These are phyloP conservation scores for Xylariaceae sp. DNA, from an alignment of 2,329 filamentous ascomycete species.

Conservation along the genomic window DNA sequence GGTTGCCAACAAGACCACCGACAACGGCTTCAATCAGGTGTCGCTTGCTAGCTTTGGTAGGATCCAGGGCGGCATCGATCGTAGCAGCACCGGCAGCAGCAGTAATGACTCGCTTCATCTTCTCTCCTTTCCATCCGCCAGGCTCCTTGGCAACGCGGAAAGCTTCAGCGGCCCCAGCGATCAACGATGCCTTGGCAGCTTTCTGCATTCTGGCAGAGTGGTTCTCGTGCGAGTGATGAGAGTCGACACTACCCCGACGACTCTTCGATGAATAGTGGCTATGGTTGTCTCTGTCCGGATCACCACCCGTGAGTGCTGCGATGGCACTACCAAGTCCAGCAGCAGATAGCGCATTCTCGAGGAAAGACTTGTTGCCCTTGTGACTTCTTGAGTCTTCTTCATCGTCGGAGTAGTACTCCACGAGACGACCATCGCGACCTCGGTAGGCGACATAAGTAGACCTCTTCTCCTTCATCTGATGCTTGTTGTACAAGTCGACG, in stretches of 20 bases:
- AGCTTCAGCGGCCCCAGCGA: constrained; percentile 86
- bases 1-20: constrained; percentile 80
- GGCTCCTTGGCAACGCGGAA: constrained; percentile 86
- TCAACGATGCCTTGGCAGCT: constrained; percentile 82
- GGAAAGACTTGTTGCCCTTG: constrained; percentile 59
- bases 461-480: constrained; percentile 49
- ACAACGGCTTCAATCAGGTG: constrained; percentile 83
- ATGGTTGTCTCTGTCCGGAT: constrained; percentile 39
- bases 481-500: constrained; percentile 58
- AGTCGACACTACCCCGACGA: constrained; percentile 40
- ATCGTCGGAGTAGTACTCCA: constrained; percentile 54
- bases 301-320: constrained; percentile 52
- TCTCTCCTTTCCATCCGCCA: constrained; percentile 83
- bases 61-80: constrained; percentile 71
- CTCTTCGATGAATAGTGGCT: constrained; percentile 35
- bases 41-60: constrained; percentile 70
- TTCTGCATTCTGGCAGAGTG: constrained; percentile 64
- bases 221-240: constrained; percentile 44
- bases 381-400: constrained; percentile 50
- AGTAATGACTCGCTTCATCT: constrained; percentile 86
- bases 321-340: constrained; percentile 58
- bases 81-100: constrained; percentile 81
- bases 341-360: constrained; percentile 57
- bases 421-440: constrained; percentile 47
- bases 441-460: constrained; percentile 50